Evolutionary conservation across 768 basidiomycete species (phyloP), one percentile per base, ranked within the genome.

Genomic region (Scleroderma citrinum): DNA sequence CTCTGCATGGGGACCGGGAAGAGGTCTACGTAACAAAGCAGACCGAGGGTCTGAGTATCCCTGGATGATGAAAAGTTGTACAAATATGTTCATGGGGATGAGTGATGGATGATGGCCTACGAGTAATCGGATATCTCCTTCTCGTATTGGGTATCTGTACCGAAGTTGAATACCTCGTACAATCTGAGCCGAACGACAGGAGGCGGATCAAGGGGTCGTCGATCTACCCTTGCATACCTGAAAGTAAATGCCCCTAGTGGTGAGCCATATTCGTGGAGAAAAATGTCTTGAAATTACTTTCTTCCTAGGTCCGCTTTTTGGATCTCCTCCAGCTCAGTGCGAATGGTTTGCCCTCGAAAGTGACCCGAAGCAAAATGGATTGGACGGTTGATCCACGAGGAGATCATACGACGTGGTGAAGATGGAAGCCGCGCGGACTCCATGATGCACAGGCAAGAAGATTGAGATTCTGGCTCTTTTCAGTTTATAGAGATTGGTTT

Each of bases 21-120:
- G 16, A 91, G 71, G 65, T 90, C 88, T 35, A 86, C 85, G 3
- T 82, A 85, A 64, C 88, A 89, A 14, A 91, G 62, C 12, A 88
- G 71, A 2, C 87, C 88, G 26, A 80, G 71, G n/a, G 71, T 71
- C 47, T 82, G 77, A 39, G 84, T 64, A 36, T 78, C 76, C 37
- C 86, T 87, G 58, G n/a, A 21, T 21, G n/a, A n/a, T n/a, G n/a
- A n/a, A 50, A 39, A 54, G 38, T 17, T 59, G 51, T 52, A 49
- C 46, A 12, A 36, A 19, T 24, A 32, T 31, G 2, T 24, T 35
- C 21, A 29, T 6, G 26, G 17, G 13, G 31, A 30, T 29, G 26
- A 19, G 16, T 32, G 29, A 5, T 43, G 32, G 38, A 19, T n/a
- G 48, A 38, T 7, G 16, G 53, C 65, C 59, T 57, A 81, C 81